Evolutionary conservation across 805 yeast genomes (phyloP).

Genomic region (Ogataea nakhonphanomensis): DNA sequence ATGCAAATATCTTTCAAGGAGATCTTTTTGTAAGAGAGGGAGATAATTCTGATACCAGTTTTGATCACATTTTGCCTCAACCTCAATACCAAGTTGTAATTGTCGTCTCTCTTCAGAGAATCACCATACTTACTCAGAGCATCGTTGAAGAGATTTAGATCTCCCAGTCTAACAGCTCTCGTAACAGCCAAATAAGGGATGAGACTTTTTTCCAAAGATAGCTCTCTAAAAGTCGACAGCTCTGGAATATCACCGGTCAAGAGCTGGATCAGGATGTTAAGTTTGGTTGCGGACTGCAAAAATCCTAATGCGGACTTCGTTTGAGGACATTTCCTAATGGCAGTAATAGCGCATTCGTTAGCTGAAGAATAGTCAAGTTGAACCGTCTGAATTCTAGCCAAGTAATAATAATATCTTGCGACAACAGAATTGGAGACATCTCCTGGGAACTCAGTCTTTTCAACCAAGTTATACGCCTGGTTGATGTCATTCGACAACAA

Average conservation of each 20-base stretch:
- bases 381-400: constrained; percentile 86
- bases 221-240: constrained; percentile 70
- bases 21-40: constrained; percentile 85
- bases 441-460: constrained; percentile 84
- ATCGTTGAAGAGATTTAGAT: constrained; percentile 73
- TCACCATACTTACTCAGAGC: constrained; percentile 62
- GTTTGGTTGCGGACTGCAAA: constrained; percentile 82
- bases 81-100: constrained; percentile 79
- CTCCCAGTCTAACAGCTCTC: constrained; percentile 90
- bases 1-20: constrained; percentile 92
- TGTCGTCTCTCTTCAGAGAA: constrained; percentile 69
- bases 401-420: constrained; percentile 87
- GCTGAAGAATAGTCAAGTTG: constrained; percentile 92
- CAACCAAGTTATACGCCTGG: constrained; percentile 85
- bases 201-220: constrained; percentile 54
- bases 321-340: constrained; percentile 95
- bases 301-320: constrained; percentile 82
- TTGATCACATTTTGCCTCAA: constrained; percentile 95
- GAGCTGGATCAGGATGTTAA: constrained; percentile 82
- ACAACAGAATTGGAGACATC: constrained; percentile 76
- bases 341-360: constrained; percentile 86
- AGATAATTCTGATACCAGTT: constrained; percentile 92
- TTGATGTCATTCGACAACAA: constrained; percentile 73
- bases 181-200: constrained; percentile 84
- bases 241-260: constrained; percentile 97